These are phyloP conservation scores for Volvariella volvacea DNA, from an alignment of 1,284 basidiomycete species.

Conservation along the genomic window DNA sequence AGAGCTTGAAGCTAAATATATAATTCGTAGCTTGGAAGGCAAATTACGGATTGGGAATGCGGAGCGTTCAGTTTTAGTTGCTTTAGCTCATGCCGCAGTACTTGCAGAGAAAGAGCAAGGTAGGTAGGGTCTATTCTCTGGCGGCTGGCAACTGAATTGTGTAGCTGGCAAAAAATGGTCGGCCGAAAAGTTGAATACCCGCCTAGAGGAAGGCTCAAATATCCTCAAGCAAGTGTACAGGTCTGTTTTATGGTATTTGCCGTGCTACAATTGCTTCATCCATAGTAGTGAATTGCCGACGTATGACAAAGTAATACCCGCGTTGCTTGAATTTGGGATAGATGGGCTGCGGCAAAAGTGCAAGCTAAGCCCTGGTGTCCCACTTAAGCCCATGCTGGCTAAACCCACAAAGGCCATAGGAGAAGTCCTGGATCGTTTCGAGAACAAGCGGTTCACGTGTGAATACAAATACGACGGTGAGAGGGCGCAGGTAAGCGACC, in stretches of 20 bases:
- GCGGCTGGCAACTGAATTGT: conserved; percentile 5
- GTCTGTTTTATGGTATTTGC: conserved; percentile 31
- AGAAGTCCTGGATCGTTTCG: conserved; percentile 97
- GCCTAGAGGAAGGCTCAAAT: conserved; percentile 76
- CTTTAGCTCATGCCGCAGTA: conserved; percentile 82
- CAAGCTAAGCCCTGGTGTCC: conserved; percentile 92
- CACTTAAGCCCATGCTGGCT: conserved; percentile 99
- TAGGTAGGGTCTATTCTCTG: conserved; percentile 22
- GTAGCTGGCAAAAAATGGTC: conserved; percentile 69
- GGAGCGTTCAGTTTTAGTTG: conserved; percentile 87
- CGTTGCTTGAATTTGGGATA: conserved; percentile 78
- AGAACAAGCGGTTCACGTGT: conserved; percentile 94
- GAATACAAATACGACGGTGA: conserved; percentile 99
- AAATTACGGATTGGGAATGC: conserved; percentile 97
- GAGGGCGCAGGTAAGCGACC: conserved; percentile 72
- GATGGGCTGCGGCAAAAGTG: conserved; percentile 66
- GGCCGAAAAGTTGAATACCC: conserved; percentile 65
- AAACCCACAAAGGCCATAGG: conserved; percentile 99
- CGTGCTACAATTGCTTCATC: conserved; percentile 2
- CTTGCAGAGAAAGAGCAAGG: conserved; percentile 69
- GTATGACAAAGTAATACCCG: conserved; percentile 93
- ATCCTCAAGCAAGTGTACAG: conserved; percentile 91
- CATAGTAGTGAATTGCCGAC: conserved; percentile 79
- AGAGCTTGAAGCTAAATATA: conserved; percentile 88
- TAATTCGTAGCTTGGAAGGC: conserved; percentile 93